Evolutionary conservation across 2,329 filamentous ascomycete species (phyloP).

Genomic region (Talaromyces sp.): DNA sequence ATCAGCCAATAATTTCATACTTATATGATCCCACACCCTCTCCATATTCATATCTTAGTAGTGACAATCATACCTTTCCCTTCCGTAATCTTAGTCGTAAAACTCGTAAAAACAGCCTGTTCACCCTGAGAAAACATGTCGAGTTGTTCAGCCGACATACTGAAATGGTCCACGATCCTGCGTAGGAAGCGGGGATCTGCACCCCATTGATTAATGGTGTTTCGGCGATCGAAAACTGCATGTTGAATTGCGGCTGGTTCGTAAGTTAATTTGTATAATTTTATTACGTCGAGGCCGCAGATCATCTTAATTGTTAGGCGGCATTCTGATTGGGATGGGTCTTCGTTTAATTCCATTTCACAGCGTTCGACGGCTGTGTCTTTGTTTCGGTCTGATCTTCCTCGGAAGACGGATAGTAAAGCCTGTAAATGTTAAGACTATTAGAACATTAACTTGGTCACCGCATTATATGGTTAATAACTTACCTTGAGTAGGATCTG

Average conservation of each 20-base stretch:
- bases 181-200: constrained; percentile 60
- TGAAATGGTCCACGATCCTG: constrained; percentile 67
- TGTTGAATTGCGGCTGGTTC: constrained; percentile 65
- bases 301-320: constrained; percentile 64
- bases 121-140: constrained; percentile 63
- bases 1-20: too few relatives aligned
- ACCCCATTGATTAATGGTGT: constrained; percentile 61
- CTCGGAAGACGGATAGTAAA: constrained; percentile 66
- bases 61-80: constrained; percentile 62
- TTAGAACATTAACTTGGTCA: too few relatives aligned
- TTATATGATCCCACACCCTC: too few relatives aligned
- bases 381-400: constrained; percentile 59
- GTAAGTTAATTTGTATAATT: constrained; percentile 67
- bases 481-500: constrained; percentile 61
- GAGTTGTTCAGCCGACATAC: constrained; percentile 64
- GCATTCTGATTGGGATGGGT: constrained; percentile 59
- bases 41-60: too few relatives aligned
- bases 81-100: constrained; percentile 65
- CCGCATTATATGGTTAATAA: too few relatives aligned
- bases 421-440: constrained; percentile 32
- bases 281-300: constrained; percentile 66
- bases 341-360: constrained; percentile 62
- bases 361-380: constrained; percentile 65
- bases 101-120: constrained; percentile 65
- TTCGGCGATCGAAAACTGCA: constrained; percentile 62